These are phyloP conservation scores for Basipetospora sp. DNA, from an alignment of 2,329 filamentous ascomycete genomes.

Conservation along the genomic window DNA sequence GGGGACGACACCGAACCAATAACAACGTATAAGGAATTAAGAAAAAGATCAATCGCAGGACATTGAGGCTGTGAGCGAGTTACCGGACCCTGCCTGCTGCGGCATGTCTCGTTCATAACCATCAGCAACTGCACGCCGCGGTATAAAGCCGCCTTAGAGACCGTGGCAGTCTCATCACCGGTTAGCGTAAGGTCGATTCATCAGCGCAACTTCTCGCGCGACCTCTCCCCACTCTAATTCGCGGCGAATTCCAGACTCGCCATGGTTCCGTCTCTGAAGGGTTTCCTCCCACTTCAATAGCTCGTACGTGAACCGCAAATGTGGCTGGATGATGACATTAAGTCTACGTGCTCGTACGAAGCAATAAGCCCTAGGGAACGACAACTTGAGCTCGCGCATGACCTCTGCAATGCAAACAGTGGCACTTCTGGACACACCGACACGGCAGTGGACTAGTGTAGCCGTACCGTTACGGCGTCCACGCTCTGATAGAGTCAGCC, in stretches of 20 bases:
- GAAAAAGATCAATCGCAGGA: too few species aligned
- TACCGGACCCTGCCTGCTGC: too few species aligned
- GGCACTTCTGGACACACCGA: conserved; percentile 86
- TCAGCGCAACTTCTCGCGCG: conserved; percentile 75
- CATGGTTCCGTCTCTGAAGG: conserved; percentile 36
- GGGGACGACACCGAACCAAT: too few species aligned
- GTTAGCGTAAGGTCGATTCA: conserved; percentile 72
- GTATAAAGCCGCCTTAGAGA: too few species aligned
- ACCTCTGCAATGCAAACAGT: conserved; percentile 99
- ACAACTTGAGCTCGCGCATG: conserved; percentile 67
- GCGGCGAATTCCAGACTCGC: conserved; percentile 41
- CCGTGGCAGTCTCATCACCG: conserved; percentile 3
- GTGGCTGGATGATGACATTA: conserved; percentile 96
- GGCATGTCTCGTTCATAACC: too few species aligned
- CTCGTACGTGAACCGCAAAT: conserved; percentile 88
- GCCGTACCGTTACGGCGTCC: conserved; percentile 64
- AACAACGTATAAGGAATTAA: too few species aligned
- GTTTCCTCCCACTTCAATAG: conserved; percentile 89
- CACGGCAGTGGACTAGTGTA: conserved; percentile 88
- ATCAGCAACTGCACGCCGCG: too few species aligned
- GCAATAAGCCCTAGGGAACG: conserved; percentile 86
- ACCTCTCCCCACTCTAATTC: conserved; percentile 88
- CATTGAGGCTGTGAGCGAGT: too few species aligned
- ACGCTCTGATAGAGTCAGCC: conserved; percentile 41
- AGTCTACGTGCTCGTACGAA: conserved; percentile 83